Evolutionary conservation across 192 early-diverging fungal genomes (phyloP).

Genomic region (Backusella macrospora): DNA sequence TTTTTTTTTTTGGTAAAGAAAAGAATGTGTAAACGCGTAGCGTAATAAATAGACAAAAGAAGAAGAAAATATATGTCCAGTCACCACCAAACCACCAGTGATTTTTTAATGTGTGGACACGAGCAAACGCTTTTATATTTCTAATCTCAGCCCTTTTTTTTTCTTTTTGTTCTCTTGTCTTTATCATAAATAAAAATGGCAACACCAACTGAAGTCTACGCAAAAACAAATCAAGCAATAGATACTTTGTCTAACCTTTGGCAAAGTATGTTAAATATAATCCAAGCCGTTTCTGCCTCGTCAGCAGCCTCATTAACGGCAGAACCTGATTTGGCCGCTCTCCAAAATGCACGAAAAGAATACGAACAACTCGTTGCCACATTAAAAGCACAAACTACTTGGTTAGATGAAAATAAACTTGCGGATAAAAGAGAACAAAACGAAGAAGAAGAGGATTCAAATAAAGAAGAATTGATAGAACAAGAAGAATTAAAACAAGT

Average conservation of each 20-base stretch:
- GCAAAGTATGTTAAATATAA: conserved; percentile 27
- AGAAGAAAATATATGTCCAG: too few species aligned
- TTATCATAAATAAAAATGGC: neutral
- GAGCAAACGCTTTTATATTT: too few species aligned
- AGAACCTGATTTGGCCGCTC: conserved; percentile 25
- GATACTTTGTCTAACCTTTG: conserved; percentile 26
- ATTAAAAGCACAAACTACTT: conserved; percentile 5
- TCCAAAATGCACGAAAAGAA: conserved; percentile 26
- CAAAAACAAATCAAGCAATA: conserved; percentile 23
- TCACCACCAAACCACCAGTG: too few species aligned
- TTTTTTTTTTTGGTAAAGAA: neutral
- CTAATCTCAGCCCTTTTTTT: too few species aligned
- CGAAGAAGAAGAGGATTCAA: neutral
- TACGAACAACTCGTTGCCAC: conserved; percentile 21
- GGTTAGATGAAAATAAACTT: conserved; percentile 19
- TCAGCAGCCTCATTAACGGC: conserved; percentile 20
- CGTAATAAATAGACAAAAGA: too few species aligned
- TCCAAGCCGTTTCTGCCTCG: conserved; percentile 15
- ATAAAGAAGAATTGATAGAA: conserved; percentile 3
- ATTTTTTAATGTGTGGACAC: too few species aligned
- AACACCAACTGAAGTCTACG: conserved; percentile 7
- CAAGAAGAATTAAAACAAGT: conserved; percentile 19
- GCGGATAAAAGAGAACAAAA: neutral
- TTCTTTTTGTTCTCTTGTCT: too few species aligned
- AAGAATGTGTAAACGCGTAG: neutral